Conservation (phyloP, 768 basidiomycete species). For the Psilocybe subaeruginosa region DNA sequence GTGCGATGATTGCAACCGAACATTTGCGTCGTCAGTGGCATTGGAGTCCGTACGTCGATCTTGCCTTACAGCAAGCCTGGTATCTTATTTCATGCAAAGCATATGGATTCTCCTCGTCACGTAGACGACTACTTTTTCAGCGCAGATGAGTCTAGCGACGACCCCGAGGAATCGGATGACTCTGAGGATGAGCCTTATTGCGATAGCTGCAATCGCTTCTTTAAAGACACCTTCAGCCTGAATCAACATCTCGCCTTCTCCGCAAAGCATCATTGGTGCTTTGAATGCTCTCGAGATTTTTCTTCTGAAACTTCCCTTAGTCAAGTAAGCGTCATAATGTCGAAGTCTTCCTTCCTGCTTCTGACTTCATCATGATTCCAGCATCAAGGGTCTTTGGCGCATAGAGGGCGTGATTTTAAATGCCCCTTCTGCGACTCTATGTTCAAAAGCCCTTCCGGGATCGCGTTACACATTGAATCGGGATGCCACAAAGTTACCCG, state of each 20-base stretch:
- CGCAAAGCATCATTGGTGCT: constrained; percentile 34
- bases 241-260: constrained; percentile 14
- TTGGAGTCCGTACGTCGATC: constrained; percentile 7
- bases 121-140: not conserved
- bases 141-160: not conserved
- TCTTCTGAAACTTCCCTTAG: constrained; percentile 16
- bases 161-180: not conserved
- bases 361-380: constrained; percentile 2
- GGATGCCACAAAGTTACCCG: constrained; percentile 40
- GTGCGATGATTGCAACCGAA: constrained; percentile 7
- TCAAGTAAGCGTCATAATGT: not conserved
- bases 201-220: constrained; percentile 6
- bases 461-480: constrained; percentile 43
- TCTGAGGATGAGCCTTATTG: constrained; percentile 14
- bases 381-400: constrained; percentile 32
- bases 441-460: constrained; percentile 38
- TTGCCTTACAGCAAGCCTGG: not conserved
- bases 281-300: constrained; percentile 32
- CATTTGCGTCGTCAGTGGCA: constrained; percentile 4
- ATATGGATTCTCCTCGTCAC: constrained; percentile 14
- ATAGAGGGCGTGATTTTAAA: constrained; percentile 23
- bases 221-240: constrained; percentile 7
- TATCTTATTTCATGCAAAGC: not conserved
- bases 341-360: not conserved
- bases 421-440: constrained; percentile 36